Conservation (phyloP, 192 early-diverging fungal species). For the Entophlyctis luteolus region DNA sequence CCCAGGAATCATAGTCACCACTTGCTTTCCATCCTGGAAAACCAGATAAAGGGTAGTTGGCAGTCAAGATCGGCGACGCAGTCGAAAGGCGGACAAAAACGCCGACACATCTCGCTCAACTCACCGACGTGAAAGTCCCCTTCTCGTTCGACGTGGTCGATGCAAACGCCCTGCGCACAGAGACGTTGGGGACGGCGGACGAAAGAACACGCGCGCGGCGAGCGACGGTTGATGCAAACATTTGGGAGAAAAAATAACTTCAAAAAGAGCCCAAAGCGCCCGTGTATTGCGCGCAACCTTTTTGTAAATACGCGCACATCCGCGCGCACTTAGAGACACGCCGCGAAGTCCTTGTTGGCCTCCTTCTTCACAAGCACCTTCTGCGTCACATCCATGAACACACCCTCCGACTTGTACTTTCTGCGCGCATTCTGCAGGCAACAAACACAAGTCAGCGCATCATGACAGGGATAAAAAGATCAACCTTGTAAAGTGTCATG, state of each 20-base stretch:
- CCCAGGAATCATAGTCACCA: conserved; percentile 93
- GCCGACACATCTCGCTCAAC: background rate
- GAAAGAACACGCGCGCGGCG: too few species aligned
- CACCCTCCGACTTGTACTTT: conserved; percentile 31
- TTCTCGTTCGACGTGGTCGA: conserved; percentile 4
- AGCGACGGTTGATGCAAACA: too few species aligned
- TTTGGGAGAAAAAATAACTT: too few species aligned
- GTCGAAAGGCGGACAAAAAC: background rate
- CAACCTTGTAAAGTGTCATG: conserved; percentile 32
- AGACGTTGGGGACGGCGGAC: background rate
- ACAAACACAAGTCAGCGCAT: background rate
- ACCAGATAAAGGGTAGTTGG: background rate
- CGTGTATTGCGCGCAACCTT: too few species aligned
- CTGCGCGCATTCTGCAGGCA: conserved; percentile 11
- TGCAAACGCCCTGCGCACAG: background rate
- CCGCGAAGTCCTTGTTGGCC: conserved; percentile 13
- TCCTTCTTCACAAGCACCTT: conserved; percentile 26
- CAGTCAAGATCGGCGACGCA: background rate
- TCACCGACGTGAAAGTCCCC: conserved; percentile 12
- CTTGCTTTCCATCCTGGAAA: conserved; percentile 46
- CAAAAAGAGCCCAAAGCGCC: too few species aligned
- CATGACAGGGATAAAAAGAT: background rate
- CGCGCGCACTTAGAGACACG: conserved; percentile 1
- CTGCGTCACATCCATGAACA: conserved; percentile 29
- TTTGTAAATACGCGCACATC: too few species aligned